Evolutionary conservation across 345 rosid genomes (phyloP).

Genomic region (Carallia pectinifolia): DNA sequence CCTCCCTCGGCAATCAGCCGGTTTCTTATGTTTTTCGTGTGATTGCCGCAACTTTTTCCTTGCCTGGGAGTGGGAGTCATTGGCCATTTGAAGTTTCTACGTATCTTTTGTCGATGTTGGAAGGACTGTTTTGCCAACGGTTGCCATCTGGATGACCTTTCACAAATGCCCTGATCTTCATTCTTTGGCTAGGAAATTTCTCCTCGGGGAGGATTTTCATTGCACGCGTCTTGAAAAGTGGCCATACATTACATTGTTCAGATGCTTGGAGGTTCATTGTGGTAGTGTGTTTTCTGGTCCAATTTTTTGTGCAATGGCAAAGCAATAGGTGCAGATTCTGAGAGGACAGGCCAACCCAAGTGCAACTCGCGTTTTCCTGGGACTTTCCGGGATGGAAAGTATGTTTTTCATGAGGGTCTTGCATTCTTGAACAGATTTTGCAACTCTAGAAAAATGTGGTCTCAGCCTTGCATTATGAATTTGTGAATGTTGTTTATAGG

Average conservation of each 20-base stretch:
- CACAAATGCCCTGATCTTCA: background rate
- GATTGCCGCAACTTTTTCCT: background rate
- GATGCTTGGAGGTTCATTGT: background rate
- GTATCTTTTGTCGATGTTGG: background rate
- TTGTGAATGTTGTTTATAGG: too few species aligned
- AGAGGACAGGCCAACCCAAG: too few species aligned
- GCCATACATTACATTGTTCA: background rate
- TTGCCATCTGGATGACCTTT: background rate
- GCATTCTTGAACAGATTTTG: too few species aligned
- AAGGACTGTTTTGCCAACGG: background rate
- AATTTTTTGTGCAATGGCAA: background rate
- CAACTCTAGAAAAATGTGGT: too few species aligned
- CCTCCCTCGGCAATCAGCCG: background rate
- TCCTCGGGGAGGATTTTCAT: background rate
- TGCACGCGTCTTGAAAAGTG: background rate
- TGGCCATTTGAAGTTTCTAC: background rate
- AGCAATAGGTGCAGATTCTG: background rate
- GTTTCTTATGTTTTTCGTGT: background rate
- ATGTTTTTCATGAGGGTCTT: too few species aligned
- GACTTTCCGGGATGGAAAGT: too few species aligned
- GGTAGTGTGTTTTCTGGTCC: background rate
- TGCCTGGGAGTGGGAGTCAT: background rate
- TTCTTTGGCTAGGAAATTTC: background rate
- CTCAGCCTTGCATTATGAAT: too few species aligned
- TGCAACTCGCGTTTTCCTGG: too few species aligned